Conservation (phyloP, 495 filamentous ascomycete genomes). For the Wilcoxina mikolae region DNA sequence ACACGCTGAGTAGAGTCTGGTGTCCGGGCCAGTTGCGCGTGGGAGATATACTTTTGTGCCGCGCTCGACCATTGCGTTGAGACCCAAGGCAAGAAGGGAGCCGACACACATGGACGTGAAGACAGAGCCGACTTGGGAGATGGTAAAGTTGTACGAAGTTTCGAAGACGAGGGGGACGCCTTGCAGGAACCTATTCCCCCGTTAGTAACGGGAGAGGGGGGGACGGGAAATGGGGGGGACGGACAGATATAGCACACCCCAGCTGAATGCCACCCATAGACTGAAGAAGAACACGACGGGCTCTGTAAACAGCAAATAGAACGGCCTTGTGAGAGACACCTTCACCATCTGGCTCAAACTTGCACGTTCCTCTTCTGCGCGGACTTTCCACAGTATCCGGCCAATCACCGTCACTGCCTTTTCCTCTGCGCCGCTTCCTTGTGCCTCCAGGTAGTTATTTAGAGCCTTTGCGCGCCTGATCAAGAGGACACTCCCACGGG, state of each 20-base stretch:
- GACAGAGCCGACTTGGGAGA: conserved; percentile 52
- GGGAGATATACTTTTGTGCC: conserved; percentile 33
- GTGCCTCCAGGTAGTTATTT: conserved; percentile 65
- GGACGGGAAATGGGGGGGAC: conserved; percentile 37
- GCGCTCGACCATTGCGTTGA: conserved; percentile 41
- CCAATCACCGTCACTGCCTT: conserved; percentile 25
- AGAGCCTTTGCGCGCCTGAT: conserved; percentile 57
- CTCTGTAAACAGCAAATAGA: conserved; percentile 74
- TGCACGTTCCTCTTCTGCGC: conserved; percentile 59
- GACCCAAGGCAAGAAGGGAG: conserved; percentile 48
- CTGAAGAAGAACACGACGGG: conserved; percentile 93
- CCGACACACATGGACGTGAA: conserved; percentile 64
- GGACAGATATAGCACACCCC: conserved; percentile 78
- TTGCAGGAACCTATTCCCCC: conserved; percentile 19
- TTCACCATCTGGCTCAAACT: conserved; percentile 53
- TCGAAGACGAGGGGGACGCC: conserved; percentile 60
- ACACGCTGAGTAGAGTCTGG: conserved; percentile 70
- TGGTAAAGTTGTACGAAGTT: conserved; percentile 52
- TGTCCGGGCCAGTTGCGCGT: conserved; percentile 42
- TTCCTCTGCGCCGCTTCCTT: conserved; percentile 35
- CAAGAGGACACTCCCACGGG: conserved; percentile 66
- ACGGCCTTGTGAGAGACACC: conserved; percentile 64
- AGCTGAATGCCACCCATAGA: conserved; percentile 77
- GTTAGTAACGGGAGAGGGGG: not conserved
- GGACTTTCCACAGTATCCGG: conserved; percentile 72